Base-by-base conservation (phyloP, 148 eudicot genomes). In the Talinum fruticosum region DNA sequence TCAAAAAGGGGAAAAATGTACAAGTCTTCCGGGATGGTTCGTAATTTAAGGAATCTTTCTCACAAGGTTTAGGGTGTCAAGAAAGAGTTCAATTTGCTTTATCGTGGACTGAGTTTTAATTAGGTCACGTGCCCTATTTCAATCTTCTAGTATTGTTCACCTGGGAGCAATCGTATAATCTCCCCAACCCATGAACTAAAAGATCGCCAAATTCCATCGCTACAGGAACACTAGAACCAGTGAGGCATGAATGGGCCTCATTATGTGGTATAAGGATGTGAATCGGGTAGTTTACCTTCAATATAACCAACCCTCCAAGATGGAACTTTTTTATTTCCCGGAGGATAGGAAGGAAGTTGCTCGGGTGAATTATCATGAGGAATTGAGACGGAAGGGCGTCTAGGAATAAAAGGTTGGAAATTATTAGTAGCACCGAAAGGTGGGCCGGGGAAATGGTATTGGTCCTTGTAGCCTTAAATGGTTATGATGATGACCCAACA, bases 381-480 rank as follows among this genome's bases (percentile, higher is more conserved):
- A 18, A 80, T 32, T 26, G 79, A 59, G 59, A 69, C 78, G 71
- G 79, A 73, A 73, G 81, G 84, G 26, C 79, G 85, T 79, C 70
- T 77, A 69, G 72, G 68, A 44, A 57, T 36, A 37, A 80, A 72
- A 29, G 80, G 71, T 23, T 78, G 87, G 53, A 78, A 65, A 75
- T 75, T 73, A 34, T 86, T 88, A 74, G 70, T 59, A 70, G 80
- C 82, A 74, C 76, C 67, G 29, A 84, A 68, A 24, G 78, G 82
- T 30, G 47, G 83, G 38, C 87, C 82, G 71, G 65, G 85, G 84
- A 35, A 84, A 66, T 72, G 69, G 78, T 30, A 83, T 88, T 64
- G 89, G 90, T 74, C 91, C 97, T 80, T 87, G 93, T 66, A 89
- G 90, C 83, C 88, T 85, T 59, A 84, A 71, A 49, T 82, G 77